phyloP scores from a whole-genome alignment of 139 green algal genomes.

The Coelastrella sp. region DNA sequence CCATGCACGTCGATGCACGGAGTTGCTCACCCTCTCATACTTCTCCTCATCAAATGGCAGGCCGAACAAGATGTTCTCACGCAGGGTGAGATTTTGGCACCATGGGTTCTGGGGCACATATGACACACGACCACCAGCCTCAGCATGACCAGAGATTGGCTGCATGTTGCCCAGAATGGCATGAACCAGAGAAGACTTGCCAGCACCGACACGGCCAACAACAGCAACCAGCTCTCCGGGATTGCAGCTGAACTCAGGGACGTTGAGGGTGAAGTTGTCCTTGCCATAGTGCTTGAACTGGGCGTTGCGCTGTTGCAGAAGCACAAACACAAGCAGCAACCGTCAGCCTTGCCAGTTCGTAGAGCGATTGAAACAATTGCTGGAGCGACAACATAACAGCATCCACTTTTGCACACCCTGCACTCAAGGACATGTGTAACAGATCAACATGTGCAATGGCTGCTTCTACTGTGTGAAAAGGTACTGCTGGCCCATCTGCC shows the following conservation, averaged over 20 bases:
- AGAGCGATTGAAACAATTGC: too few relatives aligned
- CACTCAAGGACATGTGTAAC: too few relatives aligned
- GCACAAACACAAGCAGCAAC: too few relatives aligned
- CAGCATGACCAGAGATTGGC: too few relatives aligned
- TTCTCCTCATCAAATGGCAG: constrained; percentile 58
- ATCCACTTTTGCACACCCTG: too few relatives aligned
- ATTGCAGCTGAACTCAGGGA: constrained; percentile 58
- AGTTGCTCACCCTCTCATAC: constrained; percentile 50
- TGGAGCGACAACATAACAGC: too few relatives aligned
- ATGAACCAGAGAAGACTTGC: constrained; percentile 61
- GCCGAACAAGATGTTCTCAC: constrained; percentile 79
- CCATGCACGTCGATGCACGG: too few relatives aligned
- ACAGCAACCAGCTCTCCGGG: constrained; percentile 70
- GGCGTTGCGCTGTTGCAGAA: constrained; percentile 35
- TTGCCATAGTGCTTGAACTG: constrained; percentile 62
- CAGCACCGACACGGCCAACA: constrained; percentile 69
- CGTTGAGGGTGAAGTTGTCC: constrained; percentile 62
- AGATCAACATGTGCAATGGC: too few relatives aligned
- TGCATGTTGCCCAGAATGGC: constrained; percentile 73
- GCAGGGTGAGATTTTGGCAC: constrained; percentile 81
- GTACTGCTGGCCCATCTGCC: too few relatives aligned
- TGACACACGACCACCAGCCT: constrained; percentile 55
- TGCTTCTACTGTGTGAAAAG: too few relatives aligned
- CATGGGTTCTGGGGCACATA: constrained; percentile 76
- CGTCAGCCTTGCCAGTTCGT: too few relatives aligned